Evolutionary conservation across 1,284 basidiomycete genomes (phyloP), one percentile per base, ranked within the genome.

Genomic region (Irpex rosettiformis): DNA sequence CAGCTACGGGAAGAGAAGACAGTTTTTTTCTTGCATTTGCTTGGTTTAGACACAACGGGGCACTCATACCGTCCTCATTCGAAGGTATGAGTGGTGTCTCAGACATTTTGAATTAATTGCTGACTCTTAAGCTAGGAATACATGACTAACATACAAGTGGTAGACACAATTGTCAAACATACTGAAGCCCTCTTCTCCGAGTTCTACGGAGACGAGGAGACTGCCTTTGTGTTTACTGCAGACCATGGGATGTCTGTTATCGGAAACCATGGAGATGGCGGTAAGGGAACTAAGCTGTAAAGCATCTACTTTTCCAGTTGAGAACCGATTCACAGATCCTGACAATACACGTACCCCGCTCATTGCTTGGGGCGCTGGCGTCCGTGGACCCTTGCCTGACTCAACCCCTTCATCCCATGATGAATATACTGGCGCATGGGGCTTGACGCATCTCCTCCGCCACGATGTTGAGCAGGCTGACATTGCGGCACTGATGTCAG

Each of bases 181-280:
- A 84, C 88, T 0, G 89, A 93, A 64, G 66, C 72, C 40, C 73
- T 92, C 10, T 72, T 95, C 30, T 70, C 74, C 1, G 77, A 83
- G 2, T 93, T 89, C 66, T 95, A 88, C 67, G 71, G 73, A 42
- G 85, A 89, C 58, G 74, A 84, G 27, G 81, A 86, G 55, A 95
- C 93, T 0, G 85, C 85, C 42, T 96, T 82, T 66, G 73, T 96
- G 43, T 94, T 96, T 69, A 94, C 91, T 3, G 91, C 94, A 0
- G 93, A 96, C 69, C 93, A 96, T 69, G 93, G 93, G 4, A 96
- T 96, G 93, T 91, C 89, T 6, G 83, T 80, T 47, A 90, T 94
- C 58, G 93, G 93, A 25, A 96, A 94, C 67, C 93, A 96, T 62
- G 93, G 93, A 2, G 93, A 96, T 66, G 93, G 93, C 28, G 86